phyloP scores from a whole-genome alignment of 2,329 filamentous ascomycete genomes.

The Aspergillus luchuensis region DNA sequence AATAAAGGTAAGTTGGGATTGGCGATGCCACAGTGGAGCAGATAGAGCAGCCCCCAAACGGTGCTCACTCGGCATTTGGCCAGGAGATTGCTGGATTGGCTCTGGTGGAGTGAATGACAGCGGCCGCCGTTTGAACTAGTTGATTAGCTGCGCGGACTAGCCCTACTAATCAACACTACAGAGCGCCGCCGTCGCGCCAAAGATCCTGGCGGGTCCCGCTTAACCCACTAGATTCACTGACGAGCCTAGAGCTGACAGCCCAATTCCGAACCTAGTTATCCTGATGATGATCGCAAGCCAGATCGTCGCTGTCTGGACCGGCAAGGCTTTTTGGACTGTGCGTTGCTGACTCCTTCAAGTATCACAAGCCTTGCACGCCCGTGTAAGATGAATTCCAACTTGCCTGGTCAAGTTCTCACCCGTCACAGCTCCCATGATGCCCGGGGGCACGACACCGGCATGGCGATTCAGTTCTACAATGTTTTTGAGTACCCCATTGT shows the following conservation, averaged over 20 bases:
- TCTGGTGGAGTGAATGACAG: not conserved
- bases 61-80: no score
- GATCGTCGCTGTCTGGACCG: constrained; percentile 4
- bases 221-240: no score
- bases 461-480: constrained; percentile 16
- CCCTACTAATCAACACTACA: no score
- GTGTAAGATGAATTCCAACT: no score
- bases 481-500: constrained; percentile 19
- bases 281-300: not conserved
- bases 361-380: not conserved
- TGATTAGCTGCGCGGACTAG: not conserved
- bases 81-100: no score
- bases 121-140: not conserved
- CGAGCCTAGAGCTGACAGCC: not conserved
- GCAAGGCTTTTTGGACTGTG: not conserved
- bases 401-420: not conserved
- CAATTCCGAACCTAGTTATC: not conserved
- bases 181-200: no score
- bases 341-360: constrained; percentile 2
- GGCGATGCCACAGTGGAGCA: not conserved
- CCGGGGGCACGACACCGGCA: not conserved
- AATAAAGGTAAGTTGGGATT: not conserved
- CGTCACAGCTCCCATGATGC: not conserved
- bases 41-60: no score
- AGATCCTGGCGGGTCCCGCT: no score